A percentile compares a stretch with the other conserved stretches of the same genome.
phyloP scores from a whole-genome alignment of 1,284 basidiomycete genomes.

The Laetiporus sulphureus region DNA sequence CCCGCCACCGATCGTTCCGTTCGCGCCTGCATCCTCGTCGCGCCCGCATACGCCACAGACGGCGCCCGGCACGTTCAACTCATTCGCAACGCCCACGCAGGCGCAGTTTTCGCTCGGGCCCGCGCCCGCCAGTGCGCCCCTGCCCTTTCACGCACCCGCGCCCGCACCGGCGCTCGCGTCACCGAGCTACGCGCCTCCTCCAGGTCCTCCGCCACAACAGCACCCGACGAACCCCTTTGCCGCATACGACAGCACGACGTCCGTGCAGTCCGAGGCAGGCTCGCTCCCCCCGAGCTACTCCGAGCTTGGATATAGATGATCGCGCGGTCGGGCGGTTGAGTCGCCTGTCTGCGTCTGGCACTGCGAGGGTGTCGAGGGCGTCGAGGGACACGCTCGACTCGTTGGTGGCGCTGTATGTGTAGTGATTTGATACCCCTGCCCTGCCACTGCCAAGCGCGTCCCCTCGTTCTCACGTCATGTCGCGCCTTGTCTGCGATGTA shows the following conservation, averaged over 20 bases:
- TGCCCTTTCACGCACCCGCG: neutral
- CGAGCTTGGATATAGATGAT: neutral
- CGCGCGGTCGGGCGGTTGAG: neutral
- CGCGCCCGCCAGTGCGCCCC: constrained; percentile 1
- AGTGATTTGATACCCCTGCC: neutral
- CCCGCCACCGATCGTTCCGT: constrained; percentile 4
- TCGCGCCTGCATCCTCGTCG: too few relatives aligned
- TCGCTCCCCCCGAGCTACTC: constrained; percentile 8
- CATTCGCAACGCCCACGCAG: too few relatives aligned
- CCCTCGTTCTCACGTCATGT: neutral
- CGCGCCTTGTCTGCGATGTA: neutral
- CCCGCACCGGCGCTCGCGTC: neutral
- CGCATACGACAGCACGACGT: neutral
- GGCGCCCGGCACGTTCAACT: too few relatives aligned
- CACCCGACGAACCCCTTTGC: neutral
- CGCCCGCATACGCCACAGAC: too few relatives aligned
- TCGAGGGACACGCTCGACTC: constrained; percentile 2
- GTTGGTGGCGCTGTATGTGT: constrained; percentile 1
- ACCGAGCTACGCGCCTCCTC: neutral
- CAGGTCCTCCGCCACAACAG: neutral
- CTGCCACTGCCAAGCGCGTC: neutral
- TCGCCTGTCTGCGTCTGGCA: neutral
- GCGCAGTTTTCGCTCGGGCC: too few relatives aligned
- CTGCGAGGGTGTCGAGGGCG: neutral
- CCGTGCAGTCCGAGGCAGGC: constrained; percentile 1